Percentiles rank a stretch among this genome's conserved stretches.
phyloP scores from a whole-genome alignment of 805 yeast genomes.

The Candida oleophila region DNA sequence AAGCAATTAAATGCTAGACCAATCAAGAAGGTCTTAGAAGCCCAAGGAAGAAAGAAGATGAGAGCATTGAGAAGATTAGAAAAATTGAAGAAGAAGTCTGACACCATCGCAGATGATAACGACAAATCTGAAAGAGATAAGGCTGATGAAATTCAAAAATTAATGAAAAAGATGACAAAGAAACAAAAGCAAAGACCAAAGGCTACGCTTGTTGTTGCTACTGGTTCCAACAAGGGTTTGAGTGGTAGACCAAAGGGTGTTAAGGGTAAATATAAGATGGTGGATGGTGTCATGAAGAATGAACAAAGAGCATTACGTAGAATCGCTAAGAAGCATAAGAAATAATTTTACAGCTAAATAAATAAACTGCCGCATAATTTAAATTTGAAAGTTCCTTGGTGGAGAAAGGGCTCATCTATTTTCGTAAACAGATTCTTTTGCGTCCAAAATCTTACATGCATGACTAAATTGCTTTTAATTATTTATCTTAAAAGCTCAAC shows the following conservation, averaged over 20 bases:
- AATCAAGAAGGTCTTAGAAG: conserved; percentile 97
- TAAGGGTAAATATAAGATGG: conserved; percentile 98
- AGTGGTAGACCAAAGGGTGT: conserved; percentile 97
- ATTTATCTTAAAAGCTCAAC: not conserved
- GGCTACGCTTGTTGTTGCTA: conserved; percentile 86
- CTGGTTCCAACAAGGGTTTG: conserved; percentile 79
- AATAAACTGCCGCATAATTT: not conserved
- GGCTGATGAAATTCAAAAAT: conserved; percentile 85
- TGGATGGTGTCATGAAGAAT: conserved; percentile 96
- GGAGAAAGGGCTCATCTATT: not conserved
- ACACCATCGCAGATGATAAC: conserved; percentile 80
- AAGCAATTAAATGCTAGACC: conserved; percentile 90
- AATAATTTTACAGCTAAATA: conserved; percentile 23
- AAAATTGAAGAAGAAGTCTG: conserved; percentile 85
- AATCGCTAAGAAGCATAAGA: conserved; percentile 82
- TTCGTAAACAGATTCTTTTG: not conserved
- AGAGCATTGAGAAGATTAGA: conserved; percentile 83
- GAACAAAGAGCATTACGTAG: conserved; percentile 92
- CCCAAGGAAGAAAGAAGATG: conserved; percentile 91
- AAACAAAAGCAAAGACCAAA: conserved; percentile 73
- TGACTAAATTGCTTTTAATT: too few relatives aligned
- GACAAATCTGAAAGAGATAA: conserved; percentile 90
- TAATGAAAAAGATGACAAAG: conserved; percentile 78
- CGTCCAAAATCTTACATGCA: too few relatives aligned
- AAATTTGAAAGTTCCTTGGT: not conserved